phyloP scores from a whole-genome alignment of 441 rosid species.

The Erodium texanum region DNA sequence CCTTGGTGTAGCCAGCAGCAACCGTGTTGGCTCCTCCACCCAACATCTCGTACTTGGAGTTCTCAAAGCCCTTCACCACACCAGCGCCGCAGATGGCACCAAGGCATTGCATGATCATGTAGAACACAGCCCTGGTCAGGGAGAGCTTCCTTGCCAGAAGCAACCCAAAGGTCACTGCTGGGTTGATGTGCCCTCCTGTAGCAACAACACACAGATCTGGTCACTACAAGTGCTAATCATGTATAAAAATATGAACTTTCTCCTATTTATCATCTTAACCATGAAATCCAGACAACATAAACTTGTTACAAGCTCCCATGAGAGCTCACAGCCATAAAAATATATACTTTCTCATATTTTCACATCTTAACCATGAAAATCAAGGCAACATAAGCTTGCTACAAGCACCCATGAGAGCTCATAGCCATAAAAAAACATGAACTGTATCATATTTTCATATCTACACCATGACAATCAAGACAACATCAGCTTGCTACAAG shows the following conservation, averaged over 20 bases:
- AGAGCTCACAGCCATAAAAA: too few relatives aligned
- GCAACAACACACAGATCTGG: slow-evolving; percentile 5
- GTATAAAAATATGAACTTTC: background rate
- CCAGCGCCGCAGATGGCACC: slow-evolving; percentile 20
- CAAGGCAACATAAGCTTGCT: too few relatives aligned
- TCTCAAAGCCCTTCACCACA: slow-evolving; percentile 19
- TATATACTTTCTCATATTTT: too few relatives aligned
- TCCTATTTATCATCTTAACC: too few relatives aligned
- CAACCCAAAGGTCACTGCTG: slow-evolving; percentile 20
- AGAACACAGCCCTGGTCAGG: slow-evolving; percentile 19
- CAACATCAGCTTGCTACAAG: too few relatives aligned
- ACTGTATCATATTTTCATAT: too few relatives aligned
- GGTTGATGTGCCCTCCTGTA: slow-evolving; percentile 22
- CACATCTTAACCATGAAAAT: too few relatives aligned
- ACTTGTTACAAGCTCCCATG: too few relatives aligned
- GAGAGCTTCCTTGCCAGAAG: slow-evolving; percentile 20
- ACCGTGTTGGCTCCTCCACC: slow-evolving; percentile 16
- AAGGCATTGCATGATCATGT: slow-evolving; percentile 20
- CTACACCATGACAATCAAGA: too few relatives aligned
- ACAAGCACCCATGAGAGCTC: too few relatives aligned
- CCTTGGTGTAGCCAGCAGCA: slow-evolving; percentile 16
- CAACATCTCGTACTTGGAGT: slow-evolving; percentile 5
- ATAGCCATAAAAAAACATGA: too few relatives aligned
- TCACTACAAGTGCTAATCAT: background rate
- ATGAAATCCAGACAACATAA: too few relatives aligned